These are phyloP conservation scores for Metschnikowia drakensbergensis DNA, from an alignment of 805 yeast genomes.

Conservation along the genomic window DNA sequence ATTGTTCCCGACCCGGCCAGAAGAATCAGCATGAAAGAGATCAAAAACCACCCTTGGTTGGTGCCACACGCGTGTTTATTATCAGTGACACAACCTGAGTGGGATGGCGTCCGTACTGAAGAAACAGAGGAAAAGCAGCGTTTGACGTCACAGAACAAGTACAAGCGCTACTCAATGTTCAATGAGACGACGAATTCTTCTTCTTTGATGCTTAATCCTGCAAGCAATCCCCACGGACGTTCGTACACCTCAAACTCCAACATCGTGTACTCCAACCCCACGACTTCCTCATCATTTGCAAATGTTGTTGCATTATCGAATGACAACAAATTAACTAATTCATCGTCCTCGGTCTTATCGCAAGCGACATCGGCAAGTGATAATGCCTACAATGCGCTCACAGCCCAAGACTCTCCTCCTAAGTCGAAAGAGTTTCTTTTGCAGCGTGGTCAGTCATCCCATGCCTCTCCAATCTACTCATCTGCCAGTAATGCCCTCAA, in stretches of 20 bases:
- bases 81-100: constrained; percentile 80
- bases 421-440: constrained; percentile 5
- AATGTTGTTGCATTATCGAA: constrained; percentile 50
- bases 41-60: constrained; percentile 84
- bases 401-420: constrained; percentile 5
- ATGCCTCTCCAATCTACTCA: constrained; percentile 33
- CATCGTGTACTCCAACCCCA: constrained; percentile 50
- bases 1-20: constrained; percentile 79
- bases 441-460: constrained; percentile 29
- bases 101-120: constrained; percentile 62
- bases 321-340: constrained; percentile 12
- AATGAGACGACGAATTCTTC: constrained; percentile 38
- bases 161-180: constrained; percentile 45
- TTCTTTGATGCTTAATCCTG: constrained; percentile 31
- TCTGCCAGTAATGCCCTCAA: constrained; percentile 67
- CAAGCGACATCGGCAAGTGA: neutral
- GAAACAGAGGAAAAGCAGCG: constrained; percentile 19
- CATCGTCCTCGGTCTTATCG: constrained; percentile 22
- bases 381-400: neutral
- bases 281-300: constrained; percentile 55
- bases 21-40: constrained; percentile 64
- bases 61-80: constrained; percentile 78
- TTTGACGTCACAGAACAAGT: constrained; percentile 19
- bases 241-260: constrained; percentile 33
- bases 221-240: constrained; percentile 26